A percentile compares a stretch with the other conserved stretches of the same genome.
phyloP scores from a whole-genome alignment of 2,329 filamentous ascomycete species.

The Tolypocladium nubicola region DNA sequence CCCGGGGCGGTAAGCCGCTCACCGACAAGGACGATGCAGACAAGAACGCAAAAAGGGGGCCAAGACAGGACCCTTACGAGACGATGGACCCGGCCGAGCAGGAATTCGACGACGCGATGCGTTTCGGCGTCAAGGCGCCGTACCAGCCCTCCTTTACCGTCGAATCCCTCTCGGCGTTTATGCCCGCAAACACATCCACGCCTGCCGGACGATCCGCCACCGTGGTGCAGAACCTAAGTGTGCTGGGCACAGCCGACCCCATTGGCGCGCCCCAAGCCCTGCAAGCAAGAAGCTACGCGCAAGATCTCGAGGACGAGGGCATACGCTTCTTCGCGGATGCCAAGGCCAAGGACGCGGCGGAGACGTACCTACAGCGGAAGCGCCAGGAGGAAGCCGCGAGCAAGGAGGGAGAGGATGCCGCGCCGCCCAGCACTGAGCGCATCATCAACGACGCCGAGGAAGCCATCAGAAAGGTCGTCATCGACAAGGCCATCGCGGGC shows the following conservation, averaged over 20 bases:
- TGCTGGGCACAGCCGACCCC: conserved; percentile 23
- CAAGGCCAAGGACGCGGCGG: conserved; percentile 16
- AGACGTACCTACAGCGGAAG: conserved; percentile 17
- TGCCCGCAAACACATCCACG: conserved; percentile 18
- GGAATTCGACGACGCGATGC: conserved; percentile 23
- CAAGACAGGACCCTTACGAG: conserved; percentile 12
- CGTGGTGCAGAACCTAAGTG: conserved; percentile 24
- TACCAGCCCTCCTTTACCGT: conserved; percentile 24
- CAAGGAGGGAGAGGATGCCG: conserved; percentile 5
- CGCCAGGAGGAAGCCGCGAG: conserved; percentile 9
- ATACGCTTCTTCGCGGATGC: conserved; percentile 21
- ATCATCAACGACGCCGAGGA: conserved; percentile 23
- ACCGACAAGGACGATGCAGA: conserved; percentile 15
- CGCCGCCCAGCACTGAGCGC: conserved; percentile 6
- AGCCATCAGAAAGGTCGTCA: conserved; percentile 19
- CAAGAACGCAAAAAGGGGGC: conserved; percentile 10
- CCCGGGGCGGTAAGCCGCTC: conserved; percentile 8
- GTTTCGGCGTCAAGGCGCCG: conserved; percentile 19
- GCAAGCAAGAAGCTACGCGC: conserved; percentile 18
- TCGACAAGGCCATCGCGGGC: conserved; percentile 22
- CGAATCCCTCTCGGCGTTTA: conserved; percentile 17
- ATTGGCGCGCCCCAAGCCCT: conserved; percentile 19
- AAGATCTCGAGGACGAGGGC: conserved; percentile 16
- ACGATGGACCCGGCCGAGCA: conserved; percentile 20
- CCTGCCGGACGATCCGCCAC: conserved; percentile 17